Evolutionary conservation across 2,329 filamentous ascomycete genomes (phyloP).

Genomic region (Dryadomyces quercus-mongolicae): DNA sequence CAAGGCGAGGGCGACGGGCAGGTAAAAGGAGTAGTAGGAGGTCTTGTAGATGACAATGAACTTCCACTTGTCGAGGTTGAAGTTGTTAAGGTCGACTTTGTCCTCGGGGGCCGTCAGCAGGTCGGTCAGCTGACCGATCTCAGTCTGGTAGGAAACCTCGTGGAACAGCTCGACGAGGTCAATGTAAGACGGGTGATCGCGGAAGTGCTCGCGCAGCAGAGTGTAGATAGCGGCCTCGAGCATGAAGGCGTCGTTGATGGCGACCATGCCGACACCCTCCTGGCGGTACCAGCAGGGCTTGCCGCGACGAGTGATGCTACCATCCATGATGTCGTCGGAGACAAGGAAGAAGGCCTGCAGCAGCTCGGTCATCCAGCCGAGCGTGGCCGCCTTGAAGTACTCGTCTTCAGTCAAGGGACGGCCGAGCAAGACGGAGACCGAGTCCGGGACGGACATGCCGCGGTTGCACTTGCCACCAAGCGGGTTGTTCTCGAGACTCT

Average conservation of each 20-base stretch:
- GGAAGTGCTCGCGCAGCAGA: conserved; percentile 90
- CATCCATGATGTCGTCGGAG: conserved; percentile 97
- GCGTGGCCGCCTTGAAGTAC: conserved; percentile 75
- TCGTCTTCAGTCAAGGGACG: conserved; percentile 64
- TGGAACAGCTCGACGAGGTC: conserved; percentile 95
- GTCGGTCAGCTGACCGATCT: conserved; percentile 90
- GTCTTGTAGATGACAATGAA: conserved; percentile 99
- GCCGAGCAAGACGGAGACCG: conserved; percentile 64
- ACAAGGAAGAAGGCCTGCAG: conserved; percentile 99
- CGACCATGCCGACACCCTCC: conserved; percentile 81
- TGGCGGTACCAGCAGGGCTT: conserved; percentile 95
- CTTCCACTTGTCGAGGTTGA: conserved; percentile 86
- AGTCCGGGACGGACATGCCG: conserved; percentile 95
- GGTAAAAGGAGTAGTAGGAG: conserved; percentile 98
- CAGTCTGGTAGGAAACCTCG: conserved; percentile 85
- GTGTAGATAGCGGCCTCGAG: conserved; percentile 84
- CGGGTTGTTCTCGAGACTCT: conserved; percentile 79
- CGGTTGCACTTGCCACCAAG: conserved; percentile 97
- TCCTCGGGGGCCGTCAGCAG: conserved; percentile 93
- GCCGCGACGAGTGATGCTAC: conserved; percentile 85
- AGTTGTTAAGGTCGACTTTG: conserved; percentile 84
- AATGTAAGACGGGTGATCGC: conserved; percentile 72
- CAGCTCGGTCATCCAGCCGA: conserved; percentile 97
- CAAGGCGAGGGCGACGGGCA: conserved; percentile 84
- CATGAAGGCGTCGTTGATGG: conserved; percentile 98